These are phyloP conservation scores for Backusella sp. DNA, from an alignment of 192 early-diverging fungal genomes.

Conservation along the genomic window DNA sequence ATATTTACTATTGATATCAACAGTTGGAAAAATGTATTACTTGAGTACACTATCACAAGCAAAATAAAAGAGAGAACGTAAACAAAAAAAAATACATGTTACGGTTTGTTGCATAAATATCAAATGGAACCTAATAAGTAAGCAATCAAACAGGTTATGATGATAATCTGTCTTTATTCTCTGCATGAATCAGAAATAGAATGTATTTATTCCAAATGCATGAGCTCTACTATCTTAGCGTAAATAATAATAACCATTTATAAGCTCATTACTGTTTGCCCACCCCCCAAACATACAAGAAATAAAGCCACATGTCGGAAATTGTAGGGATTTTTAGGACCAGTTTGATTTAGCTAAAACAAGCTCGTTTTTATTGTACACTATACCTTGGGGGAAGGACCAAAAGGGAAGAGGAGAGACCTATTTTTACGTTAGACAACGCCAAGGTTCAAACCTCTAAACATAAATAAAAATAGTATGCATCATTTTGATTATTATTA, in stretches of 20 bases:
- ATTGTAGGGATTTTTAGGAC: background rate
- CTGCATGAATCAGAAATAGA: background rate
- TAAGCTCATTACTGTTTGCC: background rate
- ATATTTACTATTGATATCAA: background rate
- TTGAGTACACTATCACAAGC: background rate
- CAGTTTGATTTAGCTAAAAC: background rate
- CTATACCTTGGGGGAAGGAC: background rate
- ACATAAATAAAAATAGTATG: background rate
- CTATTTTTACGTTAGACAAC: conserved; percentile 2
- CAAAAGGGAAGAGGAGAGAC: background rate
- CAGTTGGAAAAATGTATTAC: background rate
- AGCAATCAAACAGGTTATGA: background rate
- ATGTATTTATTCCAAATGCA: conserved; percentile 2
- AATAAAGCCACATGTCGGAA: conserved; percentile 1
- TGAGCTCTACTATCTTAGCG: background rate
- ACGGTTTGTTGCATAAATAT: background rate
- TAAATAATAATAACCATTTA: background rate
- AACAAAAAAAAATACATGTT: background rate
- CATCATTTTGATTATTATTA: background rate
- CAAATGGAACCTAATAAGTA: background rate
- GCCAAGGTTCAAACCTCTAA: background rate
- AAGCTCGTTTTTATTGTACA: background rate
- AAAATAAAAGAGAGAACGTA: background rate
- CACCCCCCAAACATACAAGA: background rate
- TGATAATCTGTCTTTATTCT: background rate